Conservation (phyloP, 2,329 filamentous ascomycete genomes). For the Aspergillus pseudotamarii region DNA sequence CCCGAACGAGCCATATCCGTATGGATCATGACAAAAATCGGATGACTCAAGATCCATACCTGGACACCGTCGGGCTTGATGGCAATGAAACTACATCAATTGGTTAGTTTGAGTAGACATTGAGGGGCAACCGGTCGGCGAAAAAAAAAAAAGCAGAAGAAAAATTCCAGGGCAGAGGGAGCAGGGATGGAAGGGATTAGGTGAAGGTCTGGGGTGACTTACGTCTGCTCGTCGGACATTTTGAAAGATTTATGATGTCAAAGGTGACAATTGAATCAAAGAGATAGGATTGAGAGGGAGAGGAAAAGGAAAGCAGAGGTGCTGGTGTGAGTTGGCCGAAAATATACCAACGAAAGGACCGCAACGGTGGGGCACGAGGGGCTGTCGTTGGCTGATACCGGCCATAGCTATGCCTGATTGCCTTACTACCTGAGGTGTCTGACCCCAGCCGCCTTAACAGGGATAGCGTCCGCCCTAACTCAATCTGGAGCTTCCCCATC, state of each 20-base stretch:
- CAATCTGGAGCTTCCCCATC: conserved; percentile 29
- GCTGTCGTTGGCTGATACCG: conserved; percentile 13
- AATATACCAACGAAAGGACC: conserved; percentile 17
- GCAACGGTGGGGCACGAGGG: conserved; percentile 25
- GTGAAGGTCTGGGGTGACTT: conserved; percentile 45
- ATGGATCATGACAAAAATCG: not conserved
- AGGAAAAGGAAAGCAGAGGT: conserved; percentile 24
- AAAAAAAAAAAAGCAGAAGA: not conserved
- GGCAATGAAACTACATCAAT: conserved; percentile 84
- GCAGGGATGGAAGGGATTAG: conserved; percentile 6
- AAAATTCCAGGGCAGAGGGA: not conserved
- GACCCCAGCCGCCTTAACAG: conserved; percentile 16
- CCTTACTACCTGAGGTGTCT: conserved; percentile 29
- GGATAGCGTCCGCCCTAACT: conserved; percentile 20
- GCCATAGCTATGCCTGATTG: conserved; percentile 7
- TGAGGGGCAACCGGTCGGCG: conserved; percentile 14
- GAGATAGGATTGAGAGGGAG: conserved; percentile 25
- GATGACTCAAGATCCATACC: conserved; percentile 56
- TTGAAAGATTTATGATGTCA: conserved; percentile 45
- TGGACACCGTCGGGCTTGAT: conserved; percentile 99
- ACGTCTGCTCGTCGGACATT: conserved; percentile 89
- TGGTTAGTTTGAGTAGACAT: conserved; percentile 34
- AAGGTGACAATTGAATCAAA: conserved; percentile 8
- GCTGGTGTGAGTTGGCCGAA: conserved; percentile 29
- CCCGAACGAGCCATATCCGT: not conserved